Conservation (phyloP, 345 rosid genomes). For the Raphanus raphanistrum region DNA sequence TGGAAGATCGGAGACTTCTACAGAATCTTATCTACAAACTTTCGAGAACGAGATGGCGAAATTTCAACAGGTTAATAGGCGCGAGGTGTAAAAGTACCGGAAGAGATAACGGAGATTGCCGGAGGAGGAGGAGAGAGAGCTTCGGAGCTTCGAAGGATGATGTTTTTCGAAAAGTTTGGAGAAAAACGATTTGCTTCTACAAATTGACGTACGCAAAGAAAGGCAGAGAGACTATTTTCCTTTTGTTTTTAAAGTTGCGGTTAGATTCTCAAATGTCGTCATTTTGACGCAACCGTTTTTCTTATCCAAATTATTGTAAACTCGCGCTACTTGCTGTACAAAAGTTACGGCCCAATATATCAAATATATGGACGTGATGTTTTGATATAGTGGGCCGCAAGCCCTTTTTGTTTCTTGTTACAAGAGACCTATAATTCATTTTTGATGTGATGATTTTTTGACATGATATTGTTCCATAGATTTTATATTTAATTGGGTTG, state of each 20-base stretch:
- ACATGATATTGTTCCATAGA: not conserved
- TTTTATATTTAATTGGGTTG: not conserved
- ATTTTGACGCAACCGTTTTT: constrained; percentile 39
- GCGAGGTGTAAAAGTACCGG: not conserved
- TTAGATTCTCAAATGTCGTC: constrained; percentile 44
- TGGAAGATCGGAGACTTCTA: not conserved
- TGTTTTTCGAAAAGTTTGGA: not conserved
- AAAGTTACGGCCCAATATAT: not conserved
- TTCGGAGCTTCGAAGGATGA: constrained; percentile 22
- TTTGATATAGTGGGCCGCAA: not conserved
- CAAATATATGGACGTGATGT: not conserved
- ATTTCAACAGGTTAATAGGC: not conserved
- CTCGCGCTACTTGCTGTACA: not conserved
- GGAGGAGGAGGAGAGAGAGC: constrained; percentile 22
- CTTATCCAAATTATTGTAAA: constrained; percentile 15
- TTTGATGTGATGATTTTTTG: too few species aligned
- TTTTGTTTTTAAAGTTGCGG: constrained; percentile 27
- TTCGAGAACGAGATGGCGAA: not conserved
- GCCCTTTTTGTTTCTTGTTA: not conserved
- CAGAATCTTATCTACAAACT: not conserved
- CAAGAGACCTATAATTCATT: not conserved
- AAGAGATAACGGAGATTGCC: not conserved
- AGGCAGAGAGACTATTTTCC: not conserved
- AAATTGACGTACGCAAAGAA: constrained; percentile 38
- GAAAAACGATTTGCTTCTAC: constrained; percentile 37